These are phyloP conservation scores for Durotheca rogersii DNA, from an alignment of 495 filamentous ascomycete species.

Conservation along the genomic window DNA sequence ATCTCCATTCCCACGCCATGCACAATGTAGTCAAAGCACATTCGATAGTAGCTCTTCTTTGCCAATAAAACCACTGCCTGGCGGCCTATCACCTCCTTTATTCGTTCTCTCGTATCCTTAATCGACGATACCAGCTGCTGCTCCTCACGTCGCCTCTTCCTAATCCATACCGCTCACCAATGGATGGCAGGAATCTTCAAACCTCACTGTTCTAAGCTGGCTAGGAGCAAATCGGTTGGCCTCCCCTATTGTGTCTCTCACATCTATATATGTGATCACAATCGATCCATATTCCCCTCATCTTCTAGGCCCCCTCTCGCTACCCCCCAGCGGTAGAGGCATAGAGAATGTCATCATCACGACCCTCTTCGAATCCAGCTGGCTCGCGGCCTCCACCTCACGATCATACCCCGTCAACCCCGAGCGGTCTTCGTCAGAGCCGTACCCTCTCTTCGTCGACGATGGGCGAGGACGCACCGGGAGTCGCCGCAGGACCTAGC, in stretches of 20 bases:
- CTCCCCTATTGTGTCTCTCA: not conserved
- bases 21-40: not conserved
- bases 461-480: constrained; percentile 23
- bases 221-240: not conserved
- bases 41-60: not conserved
- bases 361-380: constrained; percentile 14
- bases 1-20: not conserved
- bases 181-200: not conserved
- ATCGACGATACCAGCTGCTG: not conserved
- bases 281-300: not conserved
- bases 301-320: not conserved
- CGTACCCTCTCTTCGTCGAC: constrained; percentile 41
- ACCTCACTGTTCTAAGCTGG: not conserved
- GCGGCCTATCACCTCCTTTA: not conserved
- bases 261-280: not conserved
- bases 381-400: constrained; percentile 23
- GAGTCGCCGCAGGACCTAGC: constrained; percentile 24
- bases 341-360: constrained; percentile 14
- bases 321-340: not conserved
- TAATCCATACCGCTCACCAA: not conserved
- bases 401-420: constrained; percentile 42
- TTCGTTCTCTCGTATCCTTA: not conserved
- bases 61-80: no score
- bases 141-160: not conserved
- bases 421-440: constrained; percentile 49